Percentiles rank a stretch among this genome's conserved stretches.
Evolutionary conservation across 352 stramenopile genomes (phyloP).

Genomic region (Globisporangium viniferum): DNA sequence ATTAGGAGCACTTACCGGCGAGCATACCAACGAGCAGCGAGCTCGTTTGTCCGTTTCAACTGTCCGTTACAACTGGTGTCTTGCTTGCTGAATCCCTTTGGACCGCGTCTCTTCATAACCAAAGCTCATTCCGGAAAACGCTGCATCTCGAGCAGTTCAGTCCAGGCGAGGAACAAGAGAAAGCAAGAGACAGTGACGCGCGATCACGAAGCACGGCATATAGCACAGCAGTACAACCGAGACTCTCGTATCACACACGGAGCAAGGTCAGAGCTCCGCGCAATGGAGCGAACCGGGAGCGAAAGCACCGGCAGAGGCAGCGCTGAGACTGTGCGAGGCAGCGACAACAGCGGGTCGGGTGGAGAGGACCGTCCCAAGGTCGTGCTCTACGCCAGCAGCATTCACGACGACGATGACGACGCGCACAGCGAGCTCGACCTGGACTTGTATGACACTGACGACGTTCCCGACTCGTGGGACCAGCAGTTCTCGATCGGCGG

Average conservation of each 20-base stretch:
- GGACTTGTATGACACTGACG: conserved; percentile 59
- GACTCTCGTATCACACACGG: neutral
- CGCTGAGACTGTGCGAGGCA: conserved; percentile 2
- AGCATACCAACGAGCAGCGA: too few relatives aligned
- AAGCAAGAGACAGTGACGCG: too few relatives aligned
- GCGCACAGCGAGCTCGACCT: conserved; percentile 55
- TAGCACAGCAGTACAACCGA: too few relatives aligned
- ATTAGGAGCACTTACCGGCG: too few relatives aligned
- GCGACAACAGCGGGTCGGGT: conserved; percentile 6
- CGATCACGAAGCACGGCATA: too few relatives aligned
- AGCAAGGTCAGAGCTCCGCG: neutral
- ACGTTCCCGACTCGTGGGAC: conserved; percentile 23
- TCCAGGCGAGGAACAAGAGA: too few relatives aligned
- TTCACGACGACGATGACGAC: conserved; percentile 34
- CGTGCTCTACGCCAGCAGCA: conserved; percentile 13
- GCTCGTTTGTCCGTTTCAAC: too few relatives aligned
- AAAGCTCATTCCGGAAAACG: too few relatives aligned
- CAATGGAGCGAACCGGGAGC: conserved; percentile 11
- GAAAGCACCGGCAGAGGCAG: neutral
- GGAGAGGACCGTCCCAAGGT: conserved; percentile 11
- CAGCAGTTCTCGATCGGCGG: conserved; percentile 18
- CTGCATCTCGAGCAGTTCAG: too few relatives aligned
- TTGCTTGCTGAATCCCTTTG: too few relatives aligned
- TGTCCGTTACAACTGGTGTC: too few relatives aligned
- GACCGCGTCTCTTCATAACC: too few relatives aligned